Percentiles rank a stretch among this genome's conserved stretches.
Conservation (phyloP, 768 basidiomycete species). For the Chalciporus sphaerocephalus region DNA sequence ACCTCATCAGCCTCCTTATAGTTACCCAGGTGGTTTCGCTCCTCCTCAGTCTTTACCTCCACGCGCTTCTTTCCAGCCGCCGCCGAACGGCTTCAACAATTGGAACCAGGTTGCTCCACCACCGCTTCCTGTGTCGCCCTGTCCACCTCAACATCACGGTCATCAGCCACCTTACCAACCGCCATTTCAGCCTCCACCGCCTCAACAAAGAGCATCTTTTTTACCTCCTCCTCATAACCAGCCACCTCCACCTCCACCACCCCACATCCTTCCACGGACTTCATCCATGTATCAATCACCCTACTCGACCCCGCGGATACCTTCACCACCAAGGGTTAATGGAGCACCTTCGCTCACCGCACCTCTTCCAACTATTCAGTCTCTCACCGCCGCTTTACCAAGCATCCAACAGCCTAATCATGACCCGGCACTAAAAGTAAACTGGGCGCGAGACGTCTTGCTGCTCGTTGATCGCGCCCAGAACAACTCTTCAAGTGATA, state of each 20-base stretch:
- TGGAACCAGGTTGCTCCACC: constrained; percentile 17
- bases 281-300: constrained; percentile 12
- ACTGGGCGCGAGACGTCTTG: constrained; percentile 82
- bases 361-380: constrained; percentile 60
- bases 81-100: constrained; percentile 24
- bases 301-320: constrained; percentile 16
- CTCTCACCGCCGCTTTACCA: constrained; percentile 48
- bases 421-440: constrained; percentile 58
- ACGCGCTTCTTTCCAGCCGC: constrained; percentile 21
- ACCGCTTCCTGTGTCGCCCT: constrained; percentile 20
- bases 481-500: constrained; percentile 38
- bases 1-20: constrained; percentile 14
- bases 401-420: constrained; percentile 51
- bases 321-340: constrained; percentile 24
- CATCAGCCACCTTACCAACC: constrained; percentile 21
- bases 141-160: constrained; percentile 17
- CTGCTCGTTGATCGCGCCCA: constrained; percentile 63
- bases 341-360: constrained; percentile 54
- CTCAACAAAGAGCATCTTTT: constrained; percentile 22
- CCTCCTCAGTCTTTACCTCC: constrained; percentile 5
- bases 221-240: constrained; percentile 23
- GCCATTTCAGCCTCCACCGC: constrained; percentile 18
- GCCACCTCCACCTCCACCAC: constrained; percentile 23
- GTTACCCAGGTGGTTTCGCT: constrained; percentile 16
- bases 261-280: constrained; percentile 18